Base-by-base conservation (phyloP, 768 basidiomycete species). In the Lentinula guzmanii region DNA sequence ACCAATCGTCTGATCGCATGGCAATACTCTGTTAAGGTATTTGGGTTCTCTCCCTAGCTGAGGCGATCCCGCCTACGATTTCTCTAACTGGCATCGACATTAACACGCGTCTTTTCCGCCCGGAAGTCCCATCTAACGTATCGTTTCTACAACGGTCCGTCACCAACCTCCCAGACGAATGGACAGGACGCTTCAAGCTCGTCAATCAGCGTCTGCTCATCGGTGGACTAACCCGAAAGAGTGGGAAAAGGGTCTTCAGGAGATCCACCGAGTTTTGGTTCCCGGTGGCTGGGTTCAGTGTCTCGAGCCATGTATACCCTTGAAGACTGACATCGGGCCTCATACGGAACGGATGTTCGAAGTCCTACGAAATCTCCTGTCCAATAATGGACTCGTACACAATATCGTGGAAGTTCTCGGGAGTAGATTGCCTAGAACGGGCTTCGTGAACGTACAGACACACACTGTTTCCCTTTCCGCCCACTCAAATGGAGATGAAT, bases 241-340 rank as follows among this genome's bases (percentile, higher is more conserved):
- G 13, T 76, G 75, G 75, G 54, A 28, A 5, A 35, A 57, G 0
- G 65, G 50, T 5, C 60, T 74, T 13, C 28, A 57, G 3, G 75
- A 73, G 37, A 69, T 74, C 7, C 68, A 65, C 51, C 66, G 74
- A 4, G 71, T 74, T 0, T 68, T 76, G 39, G 61, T 13, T 1
- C 74, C 73, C 0, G 73, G 74, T 2, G 75, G 74, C 3, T 73
- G 68, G 33, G 66, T 65, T 2, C 75, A 76, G 45, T 62, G 75
- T n/a, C 61, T 70, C 34, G 74, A 76, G 15, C 33, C 31, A 5
- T 34, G 35, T 52, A 39, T 42, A 13, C 60, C 53, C 16, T 37
- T 24, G 28, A 53, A 61, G 28, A 35, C 51, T 51, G 52, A 54
- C 24, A 21, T 54, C 4, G 53, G 60, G 4, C 60, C 60, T 41